Conservation (phyloP, 2,329 filamentous ascomycete species). For the Lizonia empirigonia region DNA sequence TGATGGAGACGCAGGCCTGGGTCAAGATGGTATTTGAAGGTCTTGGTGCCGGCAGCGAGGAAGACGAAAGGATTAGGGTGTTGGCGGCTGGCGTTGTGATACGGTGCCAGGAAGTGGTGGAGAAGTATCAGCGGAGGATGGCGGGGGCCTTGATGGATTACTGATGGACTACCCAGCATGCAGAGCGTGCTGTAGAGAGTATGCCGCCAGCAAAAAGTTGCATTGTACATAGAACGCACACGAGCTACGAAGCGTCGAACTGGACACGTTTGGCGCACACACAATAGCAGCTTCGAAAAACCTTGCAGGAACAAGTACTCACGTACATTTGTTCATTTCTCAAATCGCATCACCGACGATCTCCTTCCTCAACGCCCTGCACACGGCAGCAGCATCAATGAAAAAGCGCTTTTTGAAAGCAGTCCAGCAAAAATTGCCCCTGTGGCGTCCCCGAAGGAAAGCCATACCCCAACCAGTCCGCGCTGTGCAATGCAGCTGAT, state of each 20-base stretch:
- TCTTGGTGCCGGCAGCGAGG: constrained; percentile 52
- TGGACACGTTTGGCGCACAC: too few species aligned
- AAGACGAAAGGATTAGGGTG: constrained; percentile 81
- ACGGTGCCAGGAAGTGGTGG: constrained; percentile 78
- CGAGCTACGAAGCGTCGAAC: background rate
- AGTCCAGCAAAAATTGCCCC: constrained; percentile 42
- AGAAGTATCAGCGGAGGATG: constrained; percentile 77
- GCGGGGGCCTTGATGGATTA: constrained; percentile 68
- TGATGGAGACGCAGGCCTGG: constrained; percentile 90
- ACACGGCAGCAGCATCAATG: constrained; percentile 42
- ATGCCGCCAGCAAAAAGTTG: background rate
- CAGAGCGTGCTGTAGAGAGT: too few species aligned
- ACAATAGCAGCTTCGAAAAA: too few species aligned
- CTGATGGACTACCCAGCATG: constrained; percentile 10
- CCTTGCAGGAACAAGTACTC: background rate
- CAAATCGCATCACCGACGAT: background rate
- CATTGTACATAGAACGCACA: background rate
- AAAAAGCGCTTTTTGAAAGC: constrained; percentile 38
- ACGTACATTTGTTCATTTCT: background rate
- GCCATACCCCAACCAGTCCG: constrained; percentile 40
- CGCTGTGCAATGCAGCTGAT: constrained; percentile 48
- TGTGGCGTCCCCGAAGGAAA: constrained; percentile 45
- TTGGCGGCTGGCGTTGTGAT: constrained; percentile 79
- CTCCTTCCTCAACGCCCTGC: constrained; percentile 48
- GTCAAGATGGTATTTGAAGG: constrained; percentile 73